Conservation (phyloP, 1,284 basidiomycete species). For the Bjerkandera adusta region DNA sequence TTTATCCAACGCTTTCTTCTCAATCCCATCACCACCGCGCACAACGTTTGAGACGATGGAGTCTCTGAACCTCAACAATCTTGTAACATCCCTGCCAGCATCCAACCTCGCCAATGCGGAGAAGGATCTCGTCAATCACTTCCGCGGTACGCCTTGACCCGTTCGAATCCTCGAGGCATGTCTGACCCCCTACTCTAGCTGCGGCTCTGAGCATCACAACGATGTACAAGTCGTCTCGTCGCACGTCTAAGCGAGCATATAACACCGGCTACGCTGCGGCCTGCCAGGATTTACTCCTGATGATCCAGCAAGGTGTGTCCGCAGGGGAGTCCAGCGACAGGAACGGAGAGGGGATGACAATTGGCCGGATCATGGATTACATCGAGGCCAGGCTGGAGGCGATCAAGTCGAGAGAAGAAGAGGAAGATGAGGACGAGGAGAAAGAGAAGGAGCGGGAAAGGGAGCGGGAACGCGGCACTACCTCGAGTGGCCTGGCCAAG, state of each 20-base stretch:
- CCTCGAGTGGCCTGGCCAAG: slow-evolving; percentile 13
- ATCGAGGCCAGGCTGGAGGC: slow-evolving; percentile 62
- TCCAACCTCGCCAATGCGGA: slow-evolving; percentile 63
- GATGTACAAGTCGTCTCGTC: slow-evolving; percentile 71
- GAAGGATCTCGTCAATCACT: slow-evolving; percentile 75
- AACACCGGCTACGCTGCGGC: slow-evolving; percentile 74
- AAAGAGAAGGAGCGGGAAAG: slow-evolving; percentile 46
- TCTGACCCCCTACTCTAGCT: slow-evolving; percentile 38
- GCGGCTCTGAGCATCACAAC: slow-evolving; percentile 81
- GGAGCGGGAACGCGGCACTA: slow-evolving; percentile 13
- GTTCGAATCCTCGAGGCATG: neutral
- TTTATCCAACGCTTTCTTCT: slow-evolving; percentile 1
- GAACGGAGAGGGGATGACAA: slow-evolving; percentile 47
- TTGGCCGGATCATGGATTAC: slow-evolving; percentile 79
- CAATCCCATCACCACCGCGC: slow-evolving; percentile 4
- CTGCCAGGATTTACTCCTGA: slow-evolving; percentile 72
- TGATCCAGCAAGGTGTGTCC: slow-evolving; percentile 79
- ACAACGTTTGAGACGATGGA: slow-evolving; percentile 39
- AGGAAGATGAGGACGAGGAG: slow-evolving; percentile 78
- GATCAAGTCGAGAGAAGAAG: slow-evolving; percentile 65
- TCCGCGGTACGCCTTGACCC: slow-evolving; percentile 52
- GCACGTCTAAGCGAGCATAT: slow-evolving; percentile 73
- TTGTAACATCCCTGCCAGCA: slow-evolving; percentile 68
- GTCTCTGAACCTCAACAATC: slow-evolving; percentile 72
- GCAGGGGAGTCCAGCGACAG: slow-evolving; percentile 41